Conservation (phyloP, 495 filamentous ascomycete genomes). For the Neurospora sublineolata region DNA sequence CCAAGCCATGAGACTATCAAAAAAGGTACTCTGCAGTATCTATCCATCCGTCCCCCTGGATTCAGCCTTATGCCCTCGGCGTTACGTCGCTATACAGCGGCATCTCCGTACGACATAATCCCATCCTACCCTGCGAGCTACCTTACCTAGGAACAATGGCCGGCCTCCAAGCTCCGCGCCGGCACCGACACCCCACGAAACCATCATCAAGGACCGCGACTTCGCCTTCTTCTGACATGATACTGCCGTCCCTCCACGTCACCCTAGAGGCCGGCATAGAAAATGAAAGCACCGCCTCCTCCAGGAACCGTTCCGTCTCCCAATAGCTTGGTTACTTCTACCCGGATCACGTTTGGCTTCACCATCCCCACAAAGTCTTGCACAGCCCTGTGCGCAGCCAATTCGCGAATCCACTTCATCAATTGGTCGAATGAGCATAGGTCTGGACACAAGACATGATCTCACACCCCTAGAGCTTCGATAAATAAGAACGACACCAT, state of each 20-base stretch:
- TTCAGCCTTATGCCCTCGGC: conserved; percentile 6
- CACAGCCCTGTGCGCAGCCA: background rate
- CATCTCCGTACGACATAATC: background rate
- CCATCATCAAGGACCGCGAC: background rate
- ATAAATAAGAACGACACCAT: background rate
- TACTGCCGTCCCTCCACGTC: background rate
- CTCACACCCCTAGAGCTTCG: background rate
- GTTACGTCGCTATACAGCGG: background rate
- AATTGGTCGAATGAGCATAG: background rate
- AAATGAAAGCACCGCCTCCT: background rate
- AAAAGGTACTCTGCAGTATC: background rate
- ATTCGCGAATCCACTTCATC: background rate
- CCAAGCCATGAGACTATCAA: background rate
- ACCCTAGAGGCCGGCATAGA: background rate
- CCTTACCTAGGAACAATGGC: background rate
- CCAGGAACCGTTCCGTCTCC: background rate
- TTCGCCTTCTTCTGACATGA: background rate
- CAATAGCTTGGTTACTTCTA: background rate
- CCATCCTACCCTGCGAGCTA: background rate
- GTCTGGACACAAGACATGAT: background rate
- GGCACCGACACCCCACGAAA: background rate
- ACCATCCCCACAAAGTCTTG: background rate
- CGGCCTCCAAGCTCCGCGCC: background rate
- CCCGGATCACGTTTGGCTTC: background rate
- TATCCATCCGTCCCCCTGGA: background rate